A percentile compares a stretch with the other conserved stretches of the same genome.
phyloP scores from a whole-genome alignment of 1,284 basidiomycete genomes.

The Malassezia globosa region DNA sequence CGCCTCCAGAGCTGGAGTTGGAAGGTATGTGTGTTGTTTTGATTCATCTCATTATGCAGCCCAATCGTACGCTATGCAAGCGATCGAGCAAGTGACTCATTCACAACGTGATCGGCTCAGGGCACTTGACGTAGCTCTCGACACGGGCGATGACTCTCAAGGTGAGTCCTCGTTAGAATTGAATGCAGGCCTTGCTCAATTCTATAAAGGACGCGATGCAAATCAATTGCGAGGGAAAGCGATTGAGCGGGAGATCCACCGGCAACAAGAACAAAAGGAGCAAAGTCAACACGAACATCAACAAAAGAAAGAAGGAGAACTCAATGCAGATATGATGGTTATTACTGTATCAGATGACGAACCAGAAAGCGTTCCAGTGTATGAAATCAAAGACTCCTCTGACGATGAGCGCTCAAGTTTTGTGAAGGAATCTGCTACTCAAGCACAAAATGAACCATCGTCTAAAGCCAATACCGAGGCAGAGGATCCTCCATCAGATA shows the following conservation, averaged over 20 bases:
- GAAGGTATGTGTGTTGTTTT: no score
- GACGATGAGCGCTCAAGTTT: conserved; percentile 5
- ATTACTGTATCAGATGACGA: not conserved
- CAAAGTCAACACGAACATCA: conserved; percentile 10
- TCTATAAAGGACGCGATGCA: conserved; percentile 24
- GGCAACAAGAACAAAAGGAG: conserved; percentile 9
- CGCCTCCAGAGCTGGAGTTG: conserved; percentile 10
- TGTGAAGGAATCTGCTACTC: not conserved
- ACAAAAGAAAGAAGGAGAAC: conserved; percentile 11
- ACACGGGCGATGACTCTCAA: not conserved
- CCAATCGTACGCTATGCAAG: not conserved
- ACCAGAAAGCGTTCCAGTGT: not conserved
- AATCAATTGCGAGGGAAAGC: conserved; percentile 25
- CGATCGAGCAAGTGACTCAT: conserved; percentile 1
- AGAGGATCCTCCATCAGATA: conserved; percentile 9
- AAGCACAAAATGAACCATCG: not conserved
- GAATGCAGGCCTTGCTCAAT: conserved; percentile 27
- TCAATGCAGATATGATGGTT: conserved; percentile 8
- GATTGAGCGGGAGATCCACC: conserved; percentile 15
- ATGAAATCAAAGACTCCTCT: conserved; percentile 14
- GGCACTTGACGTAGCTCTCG: not conserved
- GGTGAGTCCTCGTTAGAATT: conserved; percentile 18
- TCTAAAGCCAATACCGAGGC: not conserved
- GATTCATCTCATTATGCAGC: no score
- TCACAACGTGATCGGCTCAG: not conserved